Base-by-base conservation (phyloP, 2,329 filamentous ascomycete genomes). In the Gliomastix tumulicola region DNA sequence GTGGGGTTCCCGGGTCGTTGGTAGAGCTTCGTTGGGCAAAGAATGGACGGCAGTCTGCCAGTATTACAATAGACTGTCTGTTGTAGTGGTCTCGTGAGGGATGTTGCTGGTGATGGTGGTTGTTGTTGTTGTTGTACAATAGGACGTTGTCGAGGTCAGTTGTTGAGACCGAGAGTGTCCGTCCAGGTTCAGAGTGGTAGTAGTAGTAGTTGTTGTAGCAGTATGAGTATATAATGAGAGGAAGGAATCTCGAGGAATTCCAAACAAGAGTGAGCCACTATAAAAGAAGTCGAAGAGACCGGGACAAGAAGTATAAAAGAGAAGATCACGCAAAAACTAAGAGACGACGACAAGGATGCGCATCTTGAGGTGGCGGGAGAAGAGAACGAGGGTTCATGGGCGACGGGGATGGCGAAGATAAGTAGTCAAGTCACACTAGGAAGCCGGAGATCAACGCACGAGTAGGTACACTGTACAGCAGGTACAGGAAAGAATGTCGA, bases 231-330 rank as follows among this genome's bases (percentile, higher is more conserved):
- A 25, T 53, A 71, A 69, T 56, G 67, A 68, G 61, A 59, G 65
- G 60, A 58, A 49, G 57, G 57, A 57, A 49, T 54, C 54, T 60
- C 53, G 51, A 60, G 54, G 49, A 51, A 53, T 60, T 64, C 63
- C 65, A 57, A 63, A 56, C 59, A 56, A 51, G 53, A 50, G 49
- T 59, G 56, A 68, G 59, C 59, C 58, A 61, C 53, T 38, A n/a
- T n/a, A 59, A 66, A 67, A 62, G 58, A 67, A 66, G 62, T n/a
- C n/a, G n/a, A 57, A 67, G 65, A 65, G 68, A 65, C 62, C 62
- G 59, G 62, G 63, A 62, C 60, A 59, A 58, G 60, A 65, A 63
- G 56, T 62, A 63, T 61, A 59, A 59, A 57, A 62, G 60, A 47
- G 50, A 44, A 62, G 55, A 65, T 62, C 59, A 67, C 56, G 58